Base-by-base conservation (phyloP, 1,139 yeast genomes). In the Geotrichum reessii region DNA sequence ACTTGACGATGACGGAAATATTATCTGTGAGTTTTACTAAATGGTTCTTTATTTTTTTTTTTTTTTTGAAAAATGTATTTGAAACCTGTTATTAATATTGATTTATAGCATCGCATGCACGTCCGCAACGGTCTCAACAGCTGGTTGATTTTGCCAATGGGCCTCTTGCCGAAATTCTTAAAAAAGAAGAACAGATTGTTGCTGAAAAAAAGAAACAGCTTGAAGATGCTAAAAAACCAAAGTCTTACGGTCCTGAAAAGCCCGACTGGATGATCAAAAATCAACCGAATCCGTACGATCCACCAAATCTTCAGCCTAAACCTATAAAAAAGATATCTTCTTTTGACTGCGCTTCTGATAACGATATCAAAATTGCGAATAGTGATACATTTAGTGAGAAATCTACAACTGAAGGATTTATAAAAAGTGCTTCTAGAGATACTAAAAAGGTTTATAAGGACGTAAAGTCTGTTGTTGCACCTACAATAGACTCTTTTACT, bases 1-100 rank as follows among this genome's bases (percentile, higher is more conserved):
- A 58, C 72, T 92, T 49, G 97, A 91, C 70, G 96, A 87, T 0
- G 84, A 87, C 12, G 97, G 84, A 0, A 83, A 86, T 63, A 78
- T 90, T 0, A 68, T 86, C 0, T 65, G 59, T 57, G 19, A 46
- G 64, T 59, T 44, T 40, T 53, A 33, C 19, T 11, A 37, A 21
- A 3, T 33, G 17, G 17, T 17, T 1, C 6, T 37, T 37, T 37
- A n/a, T 37, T n/a, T 12, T n/a, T n/a, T 8, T 31, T 31, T 28
- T 28, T 17, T 53, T 42, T 17, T 47, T 24, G 14, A 28, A 9
- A n/a, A n/a, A n/a, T n/a, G n/a, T 11, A 14, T 42, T n/a, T 51
- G 21, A 9, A 33, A 31, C 21, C 19, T 14, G 42, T 27, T 25
- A 25, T 53, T 52, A 53, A 52, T 44, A 24, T 44, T 14, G 12